Base-by-base conservation (phyloP, 2,329 filamentous ascomycete species). In the Huntiella abstrusa region DNA sequence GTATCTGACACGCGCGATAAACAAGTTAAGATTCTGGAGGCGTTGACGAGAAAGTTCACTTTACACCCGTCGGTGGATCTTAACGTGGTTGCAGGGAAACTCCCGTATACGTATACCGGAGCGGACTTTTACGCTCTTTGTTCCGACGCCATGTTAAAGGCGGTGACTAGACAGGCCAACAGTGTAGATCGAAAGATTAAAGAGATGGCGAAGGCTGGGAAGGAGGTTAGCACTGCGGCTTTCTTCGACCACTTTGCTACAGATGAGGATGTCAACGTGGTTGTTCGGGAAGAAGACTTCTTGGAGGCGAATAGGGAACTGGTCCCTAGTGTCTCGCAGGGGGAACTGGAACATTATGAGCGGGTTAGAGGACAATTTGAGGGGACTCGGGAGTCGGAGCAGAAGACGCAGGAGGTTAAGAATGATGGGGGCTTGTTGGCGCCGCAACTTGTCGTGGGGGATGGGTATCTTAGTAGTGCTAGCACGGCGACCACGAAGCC, bases 81-180 rank as follows among this genome's bases (percentile, higher is more conserved):
- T 8, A 60, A 70, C 19, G 65, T 74, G 5, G 76, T 98, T 41
- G 81, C 88, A 3, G 70, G 81, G 44, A 70, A 70, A 8, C 72
- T 98, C 3, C 91, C 91, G 0, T 91, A 95, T 59, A 96, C 88
- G 2, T 98, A 95, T 64, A 98, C 91, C 0, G 91, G 91, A 57
- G 91, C 91, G 52, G 91, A 98, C 64, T 80, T 98, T 58, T 98
- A 98, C 62, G 91, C 91, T 1, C 71, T 98, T 15, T 96, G 88
- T 66, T 94, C 86, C 38, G 91, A 98, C 60, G 86, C 91, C 44
- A 98, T 98, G 91, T 80, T 98, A 54, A 96, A 98, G 61, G 91
- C 91, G 15, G 88, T 98, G 49, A 98, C 91, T 2, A 77, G 91
- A 4, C 84, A 92, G 58, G 86, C 91, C 2, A 73, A 76, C 1